Evolutionary conservation across 2,329 filamentous ascomycete genomes (phyloP), one percentile per base, ranked within the genome.

Genomic region (Cordyceps cicadae): DNA sequence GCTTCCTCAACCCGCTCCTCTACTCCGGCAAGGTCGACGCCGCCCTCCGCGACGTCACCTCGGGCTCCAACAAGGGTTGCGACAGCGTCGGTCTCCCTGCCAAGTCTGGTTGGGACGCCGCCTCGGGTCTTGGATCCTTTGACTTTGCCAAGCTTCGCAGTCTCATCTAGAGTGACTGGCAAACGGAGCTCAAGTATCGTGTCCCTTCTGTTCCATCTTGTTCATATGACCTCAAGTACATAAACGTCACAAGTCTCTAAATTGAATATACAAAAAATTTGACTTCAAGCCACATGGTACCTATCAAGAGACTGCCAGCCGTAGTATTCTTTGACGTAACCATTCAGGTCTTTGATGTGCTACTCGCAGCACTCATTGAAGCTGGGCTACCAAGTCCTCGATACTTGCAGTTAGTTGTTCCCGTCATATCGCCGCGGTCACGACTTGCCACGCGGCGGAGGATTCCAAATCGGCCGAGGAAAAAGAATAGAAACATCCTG

Each of bases 1-100:
- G 61, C 15, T 62, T 62, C 52, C 9, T 62, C 19, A 62, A 62
- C 57, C 55, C 55, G 9, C 55, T 59, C n/a, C 52, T 62, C n/a
- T 62, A 60, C 57, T 54, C 51, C 19, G 53, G 21, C 54, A 56
- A 51, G 69, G 12, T 63, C 65, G 3, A 67, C 54, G 17, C 55
- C 32, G 60, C 60, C 14, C 39, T 63, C 12, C 49, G 46, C 21
- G 62, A 63, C 29, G 58, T 62, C 32, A 63, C 62, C 12, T 41
- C 26, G 4, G 62, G 62, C 15, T 12, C 46, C 39, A 63, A 63
- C 60, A n/a, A 34, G 11, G 60, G 60, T 5, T 63, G 62, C 57
- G 60, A 54, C 41, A 52, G 37, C 6, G 4, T 21, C 29, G 62
- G 62, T 15, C 48, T 62, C 24, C 55, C 60, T 3, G 60, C 62